These are phyloP conservation scores for Xylaria cubensis DNA, from an alignment of 495 filamentous ascomycete species.

Conservation along the genomic window DNA sequence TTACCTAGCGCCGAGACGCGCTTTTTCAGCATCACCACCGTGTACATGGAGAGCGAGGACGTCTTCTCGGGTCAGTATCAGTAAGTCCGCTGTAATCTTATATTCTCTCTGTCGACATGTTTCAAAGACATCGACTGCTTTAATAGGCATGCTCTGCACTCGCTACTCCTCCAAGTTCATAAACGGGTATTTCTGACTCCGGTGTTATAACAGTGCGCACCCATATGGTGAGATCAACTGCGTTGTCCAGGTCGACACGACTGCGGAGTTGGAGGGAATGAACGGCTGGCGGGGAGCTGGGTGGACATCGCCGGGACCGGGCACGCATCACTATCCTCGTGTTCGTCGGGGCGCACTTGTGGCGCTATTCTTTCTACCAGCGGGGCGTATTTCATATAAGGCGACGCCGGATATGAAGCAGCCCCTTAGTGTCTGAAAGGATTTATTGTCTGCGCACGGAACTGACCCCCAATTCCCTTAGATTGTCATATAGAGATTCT, in stretches of 20 bases:
- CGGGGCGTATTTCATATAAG: slow-evolving; percentile 51
- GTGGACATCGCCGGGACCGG: slow-evolving; percentile 52
- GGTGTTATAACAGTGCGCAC: slow-evolving; percentile 34
- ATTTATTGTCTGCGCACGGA: not conserved
- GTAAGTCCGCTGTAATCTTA: no score
- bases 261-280: slow-evolving; percentile 52
- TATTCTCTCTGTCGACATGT: no score
- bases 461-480: not conserved
- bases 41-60: slow-evolving; percentile 55
- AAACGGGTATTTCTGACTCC: no score
- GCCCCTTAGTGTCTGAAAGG: slow-evolving; percentile 34
- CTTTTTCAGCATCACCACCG: slow-evolving; percentile 56
- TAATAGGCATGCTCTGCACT: no score
- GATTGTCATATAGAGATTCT: not conserved
- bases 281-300: slow-evolving; percentile 54
- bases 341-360: slow-evolving; percentile 47
- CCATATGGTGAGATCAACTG: slow-evolving; percentile 59
- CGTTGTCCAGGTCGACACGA: slow-evolving; percentile 50
- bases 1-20: slow-evolving; percentile 46
- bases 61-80: slow-evolving; percentile 54
- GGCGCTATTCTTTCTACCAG: slow-evolving; percentile 53
- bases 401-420: slow-evolving; percentile 45
- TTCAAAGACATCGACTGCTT: no score
- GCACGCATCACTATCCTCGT: slow-evolving; percentile 55
- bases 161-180: no score